Evolutionary conservation across 495 filamentous ascomycete genomes (phyloP).

Genomic region (Neurospora sp.): DNA sequence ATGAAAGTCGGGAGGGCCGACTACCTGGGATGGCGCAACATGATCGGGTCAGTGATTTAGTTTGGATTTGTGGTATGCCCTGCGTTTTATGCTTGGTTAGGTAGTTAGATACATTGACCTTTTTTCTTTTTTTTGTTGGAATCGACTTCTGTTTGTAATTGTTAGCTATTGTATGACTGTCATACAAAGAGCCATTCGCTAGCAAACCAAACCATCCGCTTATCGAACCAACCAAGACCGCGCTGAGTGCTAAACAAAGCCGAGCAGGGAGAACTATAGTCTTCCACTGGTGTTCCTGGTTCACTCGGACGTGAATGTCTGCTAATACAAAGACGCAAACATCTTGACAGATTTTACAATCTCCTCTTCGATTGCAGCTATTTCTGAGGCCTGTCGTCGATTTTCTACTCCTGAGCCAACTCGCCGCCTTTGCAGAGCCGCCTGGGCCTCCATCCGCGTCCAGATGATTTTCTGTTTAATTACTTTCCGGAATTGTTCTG

Average conservation of each 20-base stretch:
- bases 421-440: background rate
- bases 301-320: background rate
- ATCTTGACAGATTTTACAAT: background rate
- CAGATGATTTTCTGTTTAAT: background rate
- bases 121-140: background rate
- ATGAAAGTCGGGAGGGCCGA: background rate
- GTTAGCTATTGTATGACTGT: background rate
- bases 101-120: background rate
- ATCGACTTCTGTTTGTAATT: background rate
- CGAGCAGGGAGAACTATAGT: background rate
- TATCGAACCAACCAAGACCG: background rate
- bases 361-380: background rate
- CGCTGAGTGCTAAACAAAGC: background rate
- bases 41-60: background rate
- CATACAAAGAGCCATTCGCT: background rate
- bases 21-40: background rate
- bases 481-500: background rate
- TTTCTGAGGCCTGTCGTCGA: background rate
- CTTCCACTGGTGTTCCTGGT: background rate
- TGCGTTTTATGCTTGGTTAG: background rate
- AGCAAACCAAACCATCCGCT: background rate
- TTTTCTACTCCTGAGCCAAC: background rate
- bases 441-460: background rate
- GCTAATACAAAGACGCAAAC: background rate
- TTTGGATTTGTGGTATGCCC: background rate